Conservation (phyloP, 257 asterid genomes). For the Rubia yunnanensis region DNA sequence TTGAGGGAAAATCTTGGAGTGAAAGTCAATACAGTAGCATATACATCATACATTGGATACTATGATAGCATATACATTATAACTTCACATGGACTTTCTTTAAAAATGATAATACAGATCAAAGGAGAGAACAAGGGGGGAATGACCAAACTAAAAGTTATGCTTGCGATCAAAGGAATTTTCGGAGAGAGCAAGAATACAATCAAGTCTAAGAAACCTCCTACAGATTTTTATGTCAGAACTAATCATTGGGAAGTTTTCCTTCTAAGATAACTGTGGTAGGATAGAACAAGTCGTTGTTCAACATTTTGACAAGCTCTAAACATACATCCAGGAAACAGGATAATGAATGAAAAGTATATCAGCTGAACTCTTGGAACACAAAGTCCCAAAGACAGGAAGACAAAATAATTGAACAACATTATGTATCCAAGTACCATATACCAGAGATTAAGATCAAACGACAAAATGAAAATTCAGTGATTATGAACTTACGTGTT, state of each 20-base stretch:
- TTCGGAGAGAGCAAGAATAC: background rate
- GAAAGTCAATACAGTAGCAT: background rate
- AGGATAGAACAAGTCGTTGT: background rate
- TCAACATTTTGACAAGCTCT: background rate
- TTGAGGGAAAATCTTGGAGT: background rate
- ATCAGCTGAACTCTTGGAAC: background rate
- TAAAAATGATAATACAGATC: background rate
- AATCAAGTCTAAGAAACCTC: background rate
- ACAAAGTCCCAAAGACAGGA: background rate
- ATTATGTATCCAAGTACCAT: background rate
- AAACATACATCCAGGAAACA: background rate
- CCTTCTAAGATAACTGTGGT: background rate
- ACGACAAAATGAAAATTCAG: background rate
- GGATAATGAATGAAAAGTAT: background rate
- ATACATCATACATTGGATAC: background rate
- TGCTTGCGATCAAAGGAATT: background rate
- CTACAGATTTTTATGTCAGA: background rate
- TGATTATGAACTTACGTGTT: conserved; percentile 25
- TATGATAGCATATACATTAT: too few species aligned
- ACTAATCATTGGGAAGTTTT: background rate
- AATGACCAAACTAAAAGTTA: background rate
- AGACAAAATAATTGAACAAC: background rate
- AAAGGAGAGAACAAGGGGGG: background rate
- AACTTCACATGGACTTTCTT: background rate
- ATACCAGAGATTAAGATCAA: background rate